Base-by-base conservation (phyloP, 2,329 filamentous ascomycete species). In the Arthroderma sp. region DNA sequence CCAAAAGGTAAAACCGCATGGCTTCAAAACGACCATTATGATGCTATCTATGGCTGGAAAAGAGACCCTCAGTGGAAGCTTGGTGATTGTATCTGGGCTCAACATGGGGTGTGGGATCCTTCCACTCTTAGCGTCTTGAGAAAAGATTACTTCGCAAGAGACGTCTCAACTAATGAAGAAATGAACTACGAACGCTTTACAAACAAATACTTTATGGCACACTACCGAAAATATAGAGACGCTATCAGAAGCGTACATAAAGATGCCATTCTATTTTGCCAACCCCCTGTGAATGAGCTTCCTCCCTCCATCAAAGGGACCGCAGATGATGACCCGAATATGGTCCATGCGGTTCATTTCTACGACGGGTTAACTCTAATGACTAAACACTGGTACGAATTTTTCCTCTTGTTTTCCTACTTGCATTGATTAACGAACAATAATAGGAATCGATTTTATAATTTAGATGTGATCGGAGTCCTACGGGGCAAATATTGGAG, bases 301-400 rank as follows among this genome's bases (percentile, higher is more conserved):
- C 91, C 91, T 0, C 91, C 93, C 0, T 71, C 72, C 38, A 82
- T 96, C 59, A 94, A 91, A 62, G 88, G 80, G 8, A 94, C 88
- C 0, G 69, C 73, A 29, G 89, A 96, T 58, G 88, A 96, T 55
- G 88, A 98, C 54, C 79, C 80, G 3, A 85, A 82, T 50, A 82
- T 96, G 75, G 83, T 88, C 2, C 96, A 95, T 61, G 82, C 91
- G 6, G 86, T 88, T 1, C 91, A 98, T 64, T 98, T 86, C 60
- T 98, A 98, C 62, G 91, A 98, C 55, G 91, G 91, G 7, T 83
- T 98, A 45, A 98, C 91, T 0, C 72, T 98, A 3, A 84, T 98
- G 75, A 96, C 86, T 8, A 98, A 98, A 66, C 94, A 94, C 63
- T 98, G 91, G 91, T 66, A 46, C 45, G 62, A 48, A 15, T 30